Evolutionary conservation across 2,329 filamentous ascomycete species (phyloP).

Genomic region (Colletotrichum cereale): DNA sequence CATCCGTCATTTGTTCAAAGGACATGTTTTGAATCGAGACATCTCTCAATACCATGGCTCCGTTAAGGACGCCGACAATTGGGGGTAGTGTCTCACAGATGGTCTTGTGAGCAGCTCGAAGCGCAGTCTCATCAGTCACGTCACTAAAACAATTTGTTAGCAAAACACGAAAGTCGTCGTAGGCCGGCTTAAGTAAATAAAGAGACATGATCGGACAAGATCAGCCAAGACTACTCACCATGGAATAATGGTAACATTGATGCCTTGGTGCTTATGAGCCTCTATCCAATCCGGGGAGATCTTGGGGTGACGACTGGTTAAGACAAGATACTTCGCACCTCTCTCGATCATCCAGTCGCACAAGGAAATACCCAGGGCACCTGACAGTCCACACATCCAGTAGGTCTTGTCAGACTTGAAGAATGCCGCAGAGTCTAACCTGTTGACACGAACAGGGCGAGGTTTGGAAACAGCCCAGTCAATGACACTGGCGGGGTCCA

Average conservation of each 20-base stretch:
- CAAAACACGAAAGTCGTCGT: too few relatives aligned
- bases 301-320: slow-evolving; percentile 52
- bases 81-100: slow-evolving; percentile 2
- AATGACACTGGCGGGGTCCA: background rate
- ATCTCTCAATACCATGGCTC: slow-evolving; percentile 39
- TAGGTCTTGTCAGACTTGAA: slow-evolving; percentile 46
- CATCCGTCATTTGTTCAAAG: slow-evolving; percentile 45
- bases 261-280: slow-evolving; percentile 46
- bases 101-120: background rate
- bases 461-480: background rate
- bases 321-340: slow-evolving; percentile 49
- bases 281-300: slow-evolving; percentile 38
- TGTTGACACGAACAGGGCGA: background rate
- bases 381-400: slow-evolving; percentile 47
- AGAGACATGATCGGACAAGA: too few relatives aligned
- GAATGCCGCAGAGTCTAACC: background rate
- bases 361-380: slow-evolving; percentile 50
- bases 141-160: slow-evolving; percentile 32
- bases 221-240: slow-evolving; percentile 43
- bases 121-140: background rate
- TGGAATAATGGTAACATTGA: slow-evolving; percentile 47
- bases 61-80: slow-evolving; percentile 6
- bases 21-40: slow-evolving; percentile 45
- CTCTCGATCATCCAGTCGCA: slow-evolving; percentile 51
- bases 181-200: too few relatives aligned